Conservation (phyloP, 2,329 filamentous ascomycete species). For the Fusarium haematococcum region DNA sequence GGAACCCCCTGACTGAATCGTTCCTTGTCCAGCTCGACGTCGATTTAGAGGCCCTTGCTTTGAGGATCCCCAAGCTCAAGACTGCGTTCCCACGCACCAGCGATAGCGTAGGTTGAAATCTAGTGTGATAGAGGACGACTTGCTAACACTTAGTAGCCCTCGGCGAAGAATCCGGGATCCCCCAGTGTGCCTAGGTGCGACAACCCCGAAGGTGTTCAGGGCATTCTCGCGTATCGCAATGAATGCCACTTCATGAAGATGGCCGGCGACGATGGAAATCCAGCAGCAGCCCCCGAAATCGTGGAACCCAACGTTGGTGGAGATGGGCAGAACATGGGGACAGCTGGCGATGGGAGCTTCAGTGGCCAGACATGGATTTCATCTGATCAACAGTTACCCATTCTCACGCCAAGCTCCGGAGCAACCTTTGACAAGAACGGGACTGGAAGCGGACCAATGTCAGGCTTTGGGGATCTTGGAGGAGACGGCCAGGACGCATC, state of each 20-base stretch:
- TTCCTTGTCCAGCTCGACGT: constrained; percentile 95
- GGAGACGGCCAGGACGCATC: constrained; percentile 61
- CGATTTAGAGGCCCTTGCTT: constrained; percentile 81
- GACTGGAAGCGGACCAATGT: constrained; percentile 43
- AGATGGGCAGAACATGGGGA: constrained; percentile 40
- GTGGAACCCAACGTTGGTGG: constrained; percentile 47
- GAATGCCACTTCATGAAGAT: constrained; percentile 58
- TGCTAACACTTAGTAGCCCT: constrained; percentile 47
- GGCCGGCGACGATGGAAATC: constrained; percentile 55
- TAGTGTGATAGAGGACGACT: background rate
- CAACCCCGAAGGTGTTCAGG: constrained; percentile 51
- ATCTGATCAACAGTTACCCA: constrained; percentile 54
- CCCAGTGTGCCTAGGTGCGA: constrained; percentile 47
- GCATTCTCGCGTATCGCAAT: constrained; percentile 59
- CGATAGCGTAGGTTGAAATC: constrained; percentile 61
- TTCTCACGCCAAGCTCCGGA: constrained; percentile 50
- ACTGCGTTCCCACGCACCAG: constrained; percentile 65
- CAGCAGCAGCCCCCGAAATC: constrained; percentile 54
- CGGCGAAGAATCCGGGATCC: constrained; percentile 31
- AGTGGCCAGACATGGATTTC: constrained; percentile 53
- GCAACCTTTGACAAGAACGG: constrained; percentile 50
- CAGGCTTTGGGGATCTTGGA: constrained; percentile 57
- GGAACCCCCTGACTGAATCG: constrained; percentile 92
- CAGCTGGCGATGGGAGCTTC: constrained; percentile 43
- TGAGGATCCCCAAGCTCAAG: constrained; percentile 69